Base-by-base conservation (phyloP, 768 basidiomycete genomes). In the Pleurotus giganteus region DNA sequence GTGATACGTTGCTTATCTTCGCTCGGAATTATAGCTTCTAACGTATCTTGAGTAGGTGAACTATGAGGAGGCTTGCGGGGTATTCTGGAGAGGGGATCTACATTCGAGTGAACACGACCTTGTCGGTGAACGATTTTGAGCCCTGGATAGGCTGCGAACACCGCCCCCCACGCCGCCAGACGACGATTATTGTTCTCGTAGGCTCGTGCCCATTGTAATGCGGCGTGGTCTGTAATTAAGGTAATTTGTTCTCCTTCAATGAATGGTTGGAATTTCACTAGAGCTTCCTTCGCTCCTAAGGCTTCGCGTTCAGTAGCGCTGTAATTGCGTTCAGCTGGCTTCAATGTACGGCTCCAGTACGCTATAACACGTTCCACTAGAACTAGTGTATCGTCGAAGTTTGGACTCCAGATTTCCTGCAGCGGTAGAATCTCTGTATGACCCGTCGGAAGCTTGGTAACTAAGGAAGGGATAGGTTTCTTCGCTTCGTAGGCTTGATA, bases 211-310 rank as follows among this genome's bases (percentile, higher is more conserved):
- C 66, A 67, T 27, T 61, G 61, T 11, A 67, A 27, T 0, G 65
- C 63, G 0, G 66, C 62, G 27, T 67, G 66, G 41, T 67, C 63
- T 0, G 63, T 67, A 9, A 67, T 37, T 0, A 62, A 49, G 7
- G 62, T 53, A 4, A 72, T 59, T 2, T 32, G 45, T 60, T 72
- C 66, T 2, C 71, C 71, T 63, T 74, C 69, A 11, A 73, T 62
- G 56, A 64, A 70, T 2, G 70, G 64, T 53, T 71, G 69, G 36
- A 71, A 73, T 44, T 68, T 65, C 11, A 70, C 58, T 12, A 73
- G 53, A 0, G 58, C 63, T 47, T 70, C 68, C 52, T 69, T 68
- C 0, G 58, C 52, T 0, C 58, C 66, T 41, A 70, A 47, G 0
- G 69, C 71, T 56, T 73, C 68, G 11, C 63, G 9, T 60, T 73